These are phyloP conservation scores for Cryptosporidium xiaoi DNA, from an alignment of 169 alveolate species.

Conservation along the genomic window DNA sequence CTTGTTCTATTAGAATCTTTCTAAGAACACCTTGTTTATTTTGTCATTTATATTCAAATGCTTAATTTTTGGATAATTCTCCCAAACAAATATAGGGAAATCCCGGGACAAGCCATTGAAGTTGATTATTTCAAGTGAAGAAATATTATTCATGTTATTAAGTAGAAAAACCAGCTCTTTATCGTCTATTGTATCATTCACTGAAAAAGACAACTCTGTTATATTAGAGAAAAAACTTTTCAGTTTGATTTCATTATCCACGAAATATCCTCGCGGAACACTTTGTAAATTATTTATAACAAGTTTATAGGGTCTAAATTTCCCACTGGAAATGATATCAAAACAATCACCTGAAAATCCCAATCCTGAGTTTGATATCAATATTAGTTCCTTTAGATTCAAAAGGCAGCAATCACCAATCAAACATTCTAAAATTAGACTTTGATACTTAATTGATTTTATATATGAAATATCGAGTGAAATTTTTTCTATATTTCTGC, in stretches of 20 bases:
- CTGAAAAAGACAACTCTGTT: constrained; percentile 30
- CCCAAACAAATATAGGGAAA: constrained; percentile 41
- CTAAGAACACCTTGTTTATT: constrained; percentile 38
- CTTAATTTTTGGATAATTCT: constrained; percentile 31
- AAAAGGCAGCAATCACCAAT: neutral
- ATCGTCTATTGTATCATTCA: constrained; percentile 23
- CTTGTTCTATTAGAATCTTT: constrained; percentile 10
- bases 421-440: constrained; percentile 15
- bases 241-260: constrained; percentile 9
- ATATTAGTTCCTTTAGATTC: constrained; percentile 16
- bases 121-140: constrained; percentile 30
- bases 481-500: constrained; percentile 4
- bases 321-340: constrained; percentile 31
- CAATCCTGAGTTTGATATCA: constrained; percentile 6
- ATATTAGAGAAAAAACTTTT: neutral
- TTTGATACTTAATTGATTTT: constrained; percentile 9
- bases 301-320: constrained; percentile 23
- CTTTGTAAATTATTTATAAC: constrained; percentile 26
- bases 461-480: constrained; percentile 18
- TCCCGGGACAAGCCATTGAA: constrained; percentile 10
- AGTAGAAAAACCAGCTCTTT: constrained; percentile 22
- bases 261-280: constrained; percentile 1
- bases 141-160: constrained; percentile 3
- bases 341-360: constrained; percentile 17
- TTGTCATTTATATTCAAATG: constrained; percentile 2